Conservation (phyloP, 2,329 filamentous ascomycete species). For the Sordariomycetes sp. region DNA sequence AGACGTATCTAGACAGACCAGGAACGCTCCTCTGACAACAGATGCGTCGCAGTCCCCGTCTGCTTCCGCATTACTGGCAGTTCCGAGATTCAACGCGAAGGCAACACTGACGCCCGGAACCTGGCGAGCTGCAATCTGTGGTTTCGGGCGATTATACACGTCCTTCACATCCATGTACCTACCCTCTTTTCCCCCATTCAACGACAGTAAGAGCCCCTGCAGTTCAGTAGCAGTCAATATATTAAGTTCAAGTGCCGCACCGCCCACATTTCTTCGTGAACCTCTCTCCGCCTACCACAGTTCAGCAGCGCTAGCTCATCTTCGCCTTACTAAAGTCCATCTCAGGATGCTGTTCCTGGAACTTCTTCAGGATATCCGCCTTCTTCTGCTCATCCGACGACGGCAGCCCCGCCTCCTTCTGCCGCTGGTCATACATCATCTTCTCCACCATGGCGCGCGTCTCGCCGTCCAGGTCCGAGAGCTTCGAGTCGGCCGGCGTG, state of each 20-base stretch:
- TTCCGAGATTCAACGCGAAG: slow-evolving; percentile 42
- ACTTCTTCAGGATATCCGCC: slow-evolving; percentile 82
- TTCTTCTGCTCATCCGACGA: slow-evolving; percentile 95
- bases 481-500: slow-evolving; percentile 78
- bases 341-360: slow-evolving; percentile 67
- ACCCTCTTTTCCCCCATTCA: not conserved
- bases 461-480: slow-evolving; percentile 87
- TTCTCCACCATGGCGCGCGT: slow-evolving; percentile 98
- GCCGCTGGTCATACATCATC: slow-evolving; percentile 99
- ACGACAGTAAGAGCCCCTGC: not conserved
- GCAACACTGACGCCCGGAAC: slow-evolving; percentile 48
- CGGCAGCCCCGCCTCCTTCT: slow-evolving; percentile 85
- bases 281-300: not conserved
- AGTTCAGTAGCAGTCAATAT: not conserved
- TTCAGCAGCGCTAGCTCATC: slow-evolving; percentile 32
- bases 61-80: slow-evolving; percentile 37
- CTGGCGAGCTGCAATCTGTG: slow-evolving; percentile 19
- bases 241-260: not conserved
- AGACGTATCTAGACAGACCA: not conserved
- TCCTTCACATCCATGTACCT: slow-evolving; percentile 35
- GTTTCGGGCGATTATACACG: slow-evolving; percentile 47
- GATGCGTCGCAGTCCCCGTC: slow-evolving; percentile 40
- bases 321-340: slow-evolving; percentile 63
- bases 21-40: slow-evolving; percentile 24
- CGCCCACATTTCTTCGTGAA: not conserved